Evolutionary conservation across 495 filamentous ascomycete species (phyloP).

Genomic region (Evansstolkia leycettana): DNA sequence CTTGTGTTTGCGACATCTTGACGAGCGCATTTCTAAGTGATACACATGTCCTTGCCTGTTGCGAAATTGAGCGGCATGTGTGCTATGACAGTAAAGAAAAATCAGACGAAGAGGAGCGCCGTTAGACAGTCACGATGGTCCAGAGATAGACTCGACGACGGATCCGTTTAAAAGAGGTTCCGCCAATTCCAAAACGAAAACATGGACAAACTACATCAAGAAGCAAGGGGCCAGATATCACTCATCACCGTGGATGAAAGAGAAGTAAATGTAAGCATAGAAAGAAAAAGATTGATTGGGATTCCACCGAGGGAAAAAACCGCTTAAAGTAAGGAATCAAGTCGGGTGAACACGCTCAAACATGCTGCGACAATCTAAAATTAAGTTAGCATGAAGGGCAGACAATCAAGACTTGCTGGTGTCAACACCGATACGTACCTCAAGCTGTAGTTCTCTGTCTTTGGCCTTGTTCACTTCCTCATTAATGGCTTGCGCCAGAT

Average conservation of each 20-base stretch:
- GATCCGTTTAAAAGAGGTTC: too few species aligned
- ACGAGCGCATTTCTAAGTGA: too few species aligned
- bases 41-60: too few species aligned
- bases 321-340: conserved; percentile 79
- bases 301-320: not conserved
- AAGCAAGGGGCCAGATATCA: conserved; percentile 3
- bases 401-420: not conserved
- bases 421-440: conserved; percentile 45
- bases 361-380: conserved; percentile 78
- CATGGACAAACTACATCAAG: conserved; percentile 28
- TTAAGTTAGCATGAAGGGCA: conserved; percentile 10
- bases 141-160: too few species aligned
- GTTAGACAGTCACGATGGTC: too few species aligned
- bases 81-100: too few species aligned
- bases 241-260: conserved; percentile 6
- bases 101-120: too few species aligned
- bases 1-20: too few species aligned
- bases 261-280: conserved; percentile 3
- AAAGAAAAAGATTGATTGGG: conserved; percentile 6
- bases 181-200: conserved; percentile 16
- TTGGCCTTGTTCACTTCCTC: conserved; percentile 77
- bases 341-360: conserved; percentile 89
- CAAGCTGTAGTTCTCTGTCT: conserved; percentile 89
- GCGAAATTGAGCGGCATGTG: too few species aligned
- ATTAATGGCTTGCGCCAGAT: conserved; percentile 74